Evolutionary conservation across 106 monocot species (phyloP).

Genomic region (Dioscorea dumetorum): DNA sequence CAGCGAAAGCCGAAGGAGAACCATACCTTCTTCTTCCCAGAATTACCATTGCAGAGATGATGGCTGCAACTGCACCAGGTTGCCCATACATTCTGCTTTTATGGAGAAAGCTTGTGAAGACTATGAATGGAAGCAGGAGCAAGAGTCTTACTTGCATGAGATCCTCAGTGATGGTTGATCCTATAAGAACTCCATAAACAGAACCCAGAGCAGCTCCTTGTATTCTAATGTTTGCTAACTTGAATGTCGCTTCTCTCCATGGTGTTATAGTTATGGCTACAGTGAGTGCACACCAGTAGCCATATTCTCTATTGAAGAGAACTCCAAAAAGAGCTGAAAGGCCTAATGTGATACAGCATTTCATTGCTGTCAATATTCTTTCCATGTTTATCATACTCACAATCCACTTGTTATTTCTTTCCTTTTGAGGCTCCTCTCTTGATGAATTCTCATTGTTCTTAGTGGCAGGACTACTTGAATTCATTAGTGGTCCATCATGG

Average conservation of each 20-base stretch:
- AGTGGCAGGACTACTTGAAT: no score
- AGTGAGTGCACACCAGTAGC: conserved; percentile 54
- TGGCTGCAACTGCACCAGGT: conserved; percentile 34
- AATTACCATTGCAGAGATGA: conserved; percentile 43
- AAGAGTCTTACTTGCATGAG: conserved; percentile 47
- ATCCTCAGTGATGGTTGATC: conserved; percentile 31
- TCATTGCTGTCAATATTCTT: conserved; percentile 26
- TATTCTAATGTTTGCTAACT: conserved; percentile 41
- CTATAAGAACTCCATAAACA: conserved; percentile 38
- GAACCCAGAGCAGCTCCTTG: conserved; percentile 65
- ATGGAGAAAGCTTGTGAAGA: conserved; percentile 51
- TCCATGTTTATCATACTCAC: conserved; percentile 13
- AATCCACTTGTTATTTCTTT: conserved; percentile 6
- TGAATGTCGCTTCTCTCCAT: conserved; percentile 42
- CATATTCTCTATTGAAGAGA: conserved; percentile 34
- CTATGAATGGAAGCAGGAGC: conserved; percentile 44
- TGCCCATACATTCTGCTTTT: conserved; percentile 47
- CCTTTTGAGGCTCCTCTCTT: conserved; percentile 5
- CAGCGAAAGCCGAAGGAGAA: conserved; percentile 30
- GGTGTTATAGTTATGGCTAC: conserved; percentile 46
- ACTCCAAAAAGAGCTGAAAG: conserved; percentile 41
- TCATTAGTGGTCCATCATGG: background rate
- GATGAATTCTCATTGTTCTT: background rate
- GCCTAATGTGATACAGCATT: conserved; percentile 42
- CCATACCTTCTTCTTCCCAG: conserved; percentile 51